Evolutionary conservation across 441 rosid genomes (phyloP), one percentile per base, ranked within the genome.

Genomic region (Pelargonium cotyledonis): DNA sequence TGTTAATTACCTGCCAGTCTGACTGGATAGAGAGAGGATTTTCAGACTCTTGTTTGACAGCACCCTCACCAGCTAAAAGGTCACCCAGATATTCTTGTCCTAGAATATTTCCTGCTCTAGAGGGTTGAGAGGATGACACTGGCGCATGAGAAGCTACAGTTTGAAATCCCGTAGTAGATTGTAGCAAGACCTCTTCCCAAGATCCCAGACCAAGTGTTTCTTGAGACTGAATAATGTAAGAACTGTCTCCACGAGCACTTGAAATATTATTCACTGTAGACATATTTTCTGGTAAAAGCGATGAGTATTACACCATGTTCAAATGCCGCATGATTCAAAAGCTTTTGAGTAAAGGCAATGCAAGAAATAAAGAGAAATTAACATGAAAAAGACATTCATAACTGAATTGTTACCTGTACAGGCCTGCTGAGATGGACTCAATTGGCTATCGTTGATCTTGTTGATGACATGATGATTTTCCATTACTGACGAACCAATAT

Each of bases 1-100:
- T 70, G 15, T 57, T 58, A 47, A 71, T 18, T 82, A 90, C 98
- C 97, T 92, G 94, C 91, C 89, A 86, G 78, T 82, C 81, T 68
- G 81, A 72, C 76, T 87, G 91, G 51, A 73, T 60, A 26, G 80
- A 76, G 62, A 77, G 68, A 79, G 86, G 81, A 80, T 80, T 73
- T 71, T 73, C 84, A 51, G 73, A 65, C 43, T 75, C 78, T 65
- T 78, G 86, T 72, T 76, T 77, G 29, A 70, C 49, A 68, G 70
- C 70, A 75, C 41, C 67, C 62, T 77, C 83, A 38, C 74, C 70
- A 16, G 76, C 72, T 63, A 82, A 71, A 51, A 69, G 73, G 68
- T 82, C 85, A 44, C 82, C 68, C 62, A 79, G 72, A 68, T 67
- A 76, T 61, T 82, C 88, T 70, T 79, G 79, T 71, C 73, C 77